Base-by-base conservation (phyloP, 805 yeast genomes). In the Candida saitoana region DNA sequence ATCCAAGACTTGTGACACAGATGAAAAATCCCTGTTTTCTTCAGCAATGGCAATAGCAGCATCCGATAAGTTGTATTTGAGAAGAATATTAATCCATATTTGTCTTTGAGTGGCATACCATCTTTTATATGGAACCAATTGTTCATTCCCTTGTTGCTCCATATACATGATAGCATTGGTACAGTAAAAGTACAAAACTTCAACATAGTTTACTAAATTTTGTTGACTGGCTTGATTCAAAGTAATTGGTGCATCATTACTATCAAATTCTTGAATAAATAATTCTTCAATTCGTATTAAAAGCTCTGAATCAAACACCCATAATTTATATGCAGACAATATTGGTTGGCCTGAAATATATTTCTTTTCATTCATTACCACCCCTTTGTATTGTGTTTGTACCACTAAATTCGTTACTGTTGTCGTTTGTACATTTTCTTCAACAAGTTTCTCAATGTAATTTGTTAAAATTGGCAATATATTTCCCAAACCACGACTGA, bases 1-100 rank as follows among this genome's bases (percentile, higher is more conserved):
- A 31, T 69, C 73, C 22, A 67, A 55, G 8, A 69, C 68, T 39
- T 70, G 77, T 0, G 82, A 83, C 19, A 89, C 60, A 1, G 90
- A 79, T 25, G 76, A 65, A 51, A 82, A 72, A 55, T 89, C 95
- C 14, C 65, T 58, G 59, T 81, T 84, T 18, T 71, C 65, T 48
- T 86, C 95, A 0, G 88, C 77, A 20, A 88, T 69, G 5, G 63
- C 62, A 17, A 84, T 56, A 0, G 90, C 85, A 18, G 77, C 79
- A 5, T 68, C 64, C 30, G 72, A 69, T 37, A 76, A 65, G 5
- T 74, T 73, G 41, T 76, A 57, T n/a, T 67, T 55, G 9, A 82
- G 71, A 43, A 87, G 60, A 3, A 74, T 67, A 17, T 68, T 63
- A 9, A 84, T 76, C 96, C 96, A 89, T 9, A 57, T 48, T 7